Evolutionary conservation across 345 rosid species (phyloP).

Genomic region (Alliaria petiolata): DNA sequence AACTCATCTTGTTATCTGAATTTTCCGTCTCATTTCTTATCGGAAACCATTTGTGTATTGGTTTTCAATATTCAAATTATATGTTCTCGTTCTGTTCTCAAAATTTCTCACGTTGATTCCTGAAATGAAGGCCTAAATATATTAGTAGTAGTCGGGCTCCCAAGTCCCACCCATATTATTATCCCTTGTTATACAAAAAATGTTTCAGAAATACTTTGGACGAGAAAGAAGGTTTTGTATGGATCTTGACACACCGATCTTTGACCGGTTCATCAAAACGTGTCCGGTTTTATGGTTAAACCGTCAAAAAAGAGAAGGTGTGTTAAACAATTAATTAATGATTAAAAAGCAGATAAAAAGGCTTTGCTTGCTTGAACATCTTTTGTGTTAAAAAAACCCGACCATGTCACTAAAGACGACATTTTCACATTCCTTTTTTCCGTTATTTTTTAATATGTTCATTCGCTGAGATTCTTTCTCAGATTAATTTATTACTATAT

Average conservation of each 20-base stretch:
- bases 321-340: not conserved
- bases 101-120: no score
- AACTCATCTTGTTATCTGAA: no score
- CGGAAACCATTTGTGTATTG: no score
- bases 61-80: no score
- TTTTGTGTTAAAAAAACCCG: not conserved
- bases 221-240: not conserved
- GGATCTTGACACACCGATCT: not conserved
- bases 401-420: constrained; percentile 2
- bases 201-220: not conserved
- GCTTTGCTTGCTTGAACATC: constrained; percentile 10
- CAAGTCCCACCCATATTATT: no score
- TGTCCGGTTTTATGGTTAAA: not conserved
- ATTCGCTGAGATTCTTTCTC: not conserved
- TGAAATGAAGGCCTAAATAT: no score
- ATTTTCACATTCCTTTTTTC: constrained; percentile 5
- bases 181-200: no score
- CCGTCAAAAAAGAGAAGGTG: not conserved
- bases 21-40: no score
- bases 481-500: not conserved
- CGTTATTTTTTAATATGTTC: not conserved
- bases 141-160: no score
- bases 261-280: constrained; percentile 19
- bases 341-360: not conserved
- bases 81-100: no score